Conservation (phyloP, 805 yeast genomes). For the Starmerella bacillaris region DNA sequence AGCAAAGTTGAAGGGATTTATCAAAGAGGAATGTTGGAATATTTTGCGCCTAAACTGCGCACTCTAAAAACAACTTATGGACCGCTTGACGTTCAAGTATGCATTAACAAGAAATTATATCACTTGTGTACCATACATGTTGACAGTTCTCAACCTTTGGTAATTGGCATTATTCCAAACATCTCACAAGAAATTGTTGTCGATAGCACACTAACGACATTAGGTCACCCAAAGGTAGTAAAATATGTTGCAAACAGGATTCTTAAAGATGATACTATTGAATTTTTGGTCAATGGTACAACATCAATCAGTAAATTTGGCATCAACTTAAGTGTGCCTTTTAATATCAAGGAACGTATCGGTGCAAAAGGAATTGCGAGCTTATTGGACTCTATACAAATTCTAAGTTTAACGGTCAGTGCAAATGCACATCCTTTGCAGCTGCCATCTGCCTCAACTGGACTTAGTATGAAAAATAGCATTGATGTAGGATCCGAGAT, state of each 20-base stretch:
- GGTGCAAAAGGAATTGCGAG: neutral
- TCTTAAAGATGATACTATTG: constrained; percentile 4
- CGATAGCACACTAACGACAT: neutral
- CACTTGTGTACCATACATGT: neutral
- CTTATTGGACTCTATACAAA: neutral
- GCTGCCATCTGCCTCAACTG: neutral
- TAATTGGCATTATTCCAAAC: neutral
- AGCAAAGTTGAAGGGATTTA: constrained; percentile 1
- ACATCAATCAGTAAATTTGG: constrained; percentile 11
- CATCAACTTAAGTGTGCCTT: constrained; percentile 6
- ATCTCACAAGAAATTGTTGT: neutral
- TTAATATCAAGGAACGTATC: constrained; percentile 3
- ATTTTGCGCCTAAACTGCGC: constrained; percentile 3
- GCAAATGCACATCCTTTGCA: neutral
- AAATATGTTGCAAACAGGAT: constrained; percentile 5
- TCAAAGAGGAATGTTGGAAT: neutral
- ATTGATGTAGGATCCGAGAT: constrained; percentile 6
- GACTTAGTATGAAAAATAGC: neutral
- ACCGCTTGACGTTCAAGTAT: constrained; percentile 2
- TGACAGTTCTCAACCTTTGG: neutral
- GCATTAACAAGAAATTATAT: neutral
- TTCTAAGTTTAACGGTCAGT: neutral
- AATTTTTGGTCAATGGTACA: constrained; percentile 6
- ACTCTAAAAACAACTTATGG: constrained; percentile 1
- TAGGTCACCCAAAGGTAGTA: constrained; percentile 5